Evolutionary conservation across 2,329 filamentous ascomycete species (phyloP).

Genomic region (Talaromyces sp.): DNA sequence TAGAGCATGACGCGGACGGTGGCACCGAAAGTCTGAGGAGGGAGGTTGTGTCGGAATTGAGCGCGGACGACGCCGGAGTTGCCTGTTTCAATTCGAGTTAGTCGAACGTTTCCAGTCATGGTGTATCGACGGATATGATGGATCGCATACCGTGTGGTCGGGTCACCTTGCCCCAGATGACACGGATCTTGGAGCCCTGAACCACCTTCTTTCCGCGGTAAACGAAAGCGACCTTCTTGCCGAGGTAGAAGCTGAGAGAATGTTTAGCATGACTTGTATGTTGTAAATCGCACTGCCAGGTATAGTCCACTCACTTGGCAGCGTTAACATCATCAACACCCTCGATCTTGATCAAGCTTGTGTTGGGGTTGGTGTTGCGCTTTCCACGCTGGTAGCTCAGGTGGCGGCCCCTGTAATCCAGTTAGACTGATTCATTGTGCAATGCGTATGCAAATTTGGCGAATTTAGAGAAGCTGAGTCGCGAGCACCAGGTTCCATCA

Average conservation of each 20-base stretch:
- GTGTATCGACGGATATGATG: background rate
- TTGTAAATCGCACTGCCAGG: background rate
- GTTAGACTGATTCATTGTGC: constrained; percentile 25
- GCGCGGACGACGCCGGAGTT: constrained; percentile 98
- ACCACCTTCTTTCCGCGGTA: constrained; percentile 94
- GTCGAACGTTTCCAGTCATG: background rate
- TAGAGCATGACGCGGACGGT: constrained; percentile 97
- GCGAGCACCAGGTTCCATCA: background rate
- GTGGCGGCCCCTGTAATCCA: constrained; percentile 76
- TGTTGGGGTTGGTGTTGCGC: constrained; percentile 84
- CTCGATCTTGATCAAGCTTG: constrained; percentile 94
- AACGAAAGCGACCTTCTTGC: constrained; percentile 98
- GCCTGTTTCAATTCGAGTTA: constrained; percentile 50
- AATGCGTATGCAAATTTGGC: background rate
- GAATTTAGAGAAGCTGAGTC: too few species aligned
- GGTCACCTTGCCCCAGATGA: constrained; percentile 99
- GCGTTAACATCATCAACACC: constrained; percentile 86
- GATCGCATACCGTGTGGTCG: constrained; percentile 76
- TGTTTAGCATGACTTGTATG: background rate
- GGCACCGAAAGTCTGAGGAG: constrained; percentile 92
- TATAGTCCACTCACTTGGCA: constrained; percentile 70
- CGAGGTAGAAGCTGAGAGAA: constrained; percentile 72
- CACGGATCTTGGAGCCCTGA: constrained; percentile 95
- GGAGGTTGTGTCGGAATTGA: constrained; percentile 94
- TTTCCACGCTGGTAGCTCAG: constrained; percentile 95